Evolutionary conservation across 1,139 yeast genomes (phyloP).

Genomic region (Taphrina communis): DNA sequence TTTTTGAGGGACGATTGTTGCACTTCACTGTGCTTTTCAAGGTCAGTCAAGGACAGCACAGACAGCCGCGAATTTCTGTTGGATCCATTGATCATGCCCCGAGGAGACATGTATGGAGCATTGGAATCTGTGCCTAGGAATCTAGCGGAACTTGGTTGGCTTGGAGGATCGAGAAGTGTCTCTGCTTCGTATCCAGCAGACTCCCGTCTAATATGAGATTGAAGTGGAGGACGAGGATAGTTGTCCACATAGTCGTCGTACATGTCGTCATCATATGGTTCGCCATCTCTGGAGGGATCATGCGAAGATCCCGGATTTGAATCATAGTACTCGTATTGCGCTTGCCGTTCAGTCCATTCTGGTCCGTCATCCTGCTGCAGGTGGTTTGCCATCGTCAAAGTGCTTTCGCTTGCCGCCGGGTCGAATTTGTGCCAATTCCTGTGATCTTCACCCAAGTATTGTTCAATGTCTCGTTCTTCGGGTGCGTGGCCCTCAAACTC

Average conservation of each 20-base stretch:
- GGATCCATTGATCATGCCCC: conserved; percentile 9
- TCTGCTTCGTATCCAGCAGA: conserved; percentile 15
- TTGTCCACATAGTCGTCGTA: conserved; percentile 7
- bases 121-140: conserved; percentile 10
- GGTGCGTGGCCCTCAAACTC: conserved; percentile 25
- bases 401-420: conserved; percentile 5
- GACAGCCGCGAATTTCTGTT: conserved; percentile 29
- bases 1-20: conserved; percentile 35
- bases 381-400: conserved; percentile 10
- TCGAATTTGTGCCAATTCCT: conserved; percentile 11
- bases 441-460: conserved; percentile 13
- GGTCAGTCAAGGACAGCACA: conserved; percentile 24
- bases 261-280: conserved; percentile 1
- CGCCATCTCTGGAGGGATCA: conserved; percentile 8
- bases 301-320: neutral
- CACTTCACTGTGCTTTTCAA: conserved; percentile 24
- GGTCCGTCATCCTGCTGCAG: conserved; percentile 15
- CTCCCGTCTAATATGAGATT: conserved; percentile 2
- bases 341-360: conserved; percentile 2
- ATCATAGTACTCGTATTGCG: conserved; percentile 17
- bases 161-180: conserved; percentile 2
- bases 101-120: conserved; percentile 14
- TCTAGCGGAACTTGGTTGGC: neutral
- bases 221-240: conserved; percentile 16
- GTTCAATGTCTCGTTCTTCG: conserved; percentile 24